These are phyloP conservation scores for Thelonectria blattea DNA, from an alignment of 2,329 filamentous ascomycete species.

Conservation along the genomic window DNA sequence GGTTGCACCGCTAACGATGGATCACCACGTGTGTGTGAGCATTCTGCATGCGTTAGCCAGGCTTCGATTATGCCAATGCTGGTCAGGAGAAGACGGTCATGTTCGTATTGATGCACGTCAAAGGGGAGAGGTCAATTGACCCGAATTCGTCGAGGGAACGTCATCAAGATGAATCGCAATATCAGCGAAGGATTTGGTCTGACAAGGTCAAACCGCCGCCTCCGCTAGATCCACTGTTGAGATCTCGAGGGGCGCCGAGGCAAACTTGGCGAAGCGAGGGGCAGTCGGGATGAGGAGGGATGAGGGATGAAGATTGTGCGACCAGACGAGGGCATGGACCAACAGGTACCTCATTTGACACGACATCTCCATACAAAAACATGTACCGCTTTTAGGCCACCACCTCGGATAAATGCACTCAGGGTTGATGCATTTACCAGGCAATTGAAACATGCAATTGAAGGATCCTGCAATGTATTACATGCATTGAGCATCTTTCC, in stretches of 20 bases:
- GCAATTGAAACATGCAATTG: too few species aligned
- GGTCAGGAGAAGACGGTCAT: neutral
- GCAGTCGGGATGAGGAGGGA: too few species aligned
- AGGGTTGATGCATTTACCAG: too few species aligned
- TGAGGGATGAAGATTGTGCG: too few species aligned
- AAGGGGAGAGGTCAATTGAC: neutral
- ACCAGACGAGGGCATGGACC: too few species aligned
- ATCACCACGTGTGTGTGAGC: neutral
- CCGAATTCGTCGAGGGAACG: neutral
- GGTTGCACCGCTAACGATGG: neutral
- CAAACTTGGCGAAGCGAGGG: too few species aligned
- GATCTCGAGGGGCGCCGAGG: neutral
- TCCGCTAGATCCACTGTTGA: neutral
- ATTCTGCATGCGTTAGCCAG: neutral
- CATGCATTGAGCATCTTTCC: too few species aligned
- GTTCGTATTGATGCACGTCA: neutral
- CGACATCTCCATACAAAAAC: too few species aligned
- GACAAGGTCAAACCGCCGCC: neutral
- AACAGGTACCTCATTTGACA: too few species aligned
- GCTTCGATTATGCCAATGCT: neutral
- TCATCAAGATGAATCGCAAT: neutral
- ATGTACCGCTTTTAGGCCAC: too few species aligned
- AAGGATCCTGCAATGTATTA: too few species aligned
- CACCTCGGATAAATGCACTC: too few species aligned
- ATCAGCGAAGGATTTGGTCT: neutral